Percentiles rank a stretch among this genome's conserved stretches.
phyloP scores from a whole-genome alignment of 2,329 filamentous ascomycete species.

The Lanzia echinophila region DNA sequence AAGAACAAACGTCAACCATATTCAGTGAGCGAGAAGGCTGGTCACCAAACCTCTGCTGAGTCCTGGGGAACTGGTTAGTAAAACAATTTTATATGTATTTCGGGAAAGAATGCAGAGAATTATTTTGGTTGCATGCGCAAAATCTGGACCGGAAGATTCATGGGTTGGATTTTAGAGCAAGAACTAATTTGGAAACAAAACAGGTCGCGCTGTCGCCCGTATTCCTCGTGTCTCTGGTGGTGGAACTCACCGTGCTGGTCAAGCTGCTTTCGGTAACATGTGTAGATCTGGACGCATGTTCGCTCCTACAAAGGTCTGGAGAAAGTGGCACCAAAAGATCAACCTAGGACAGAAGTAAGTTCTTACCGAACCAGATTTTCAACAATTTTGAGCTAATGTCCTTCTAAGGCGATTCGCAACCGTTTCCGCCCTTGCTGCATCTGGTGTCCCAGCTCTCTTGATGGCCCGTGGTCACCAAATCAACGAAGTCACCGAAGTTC shows the following conservation, averaged over 20 bases:
- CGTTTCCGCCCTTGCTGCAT: slow-evolving; percentile 93
- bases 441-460: slow-evolving; percentile 88
- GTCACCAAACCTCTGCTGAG: slow-evolving; percentile 99
- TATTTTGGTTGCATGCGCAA: not conserved
- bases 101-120: not conserved
- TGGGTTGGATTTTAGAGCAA: slow-evolving; percentile 5
- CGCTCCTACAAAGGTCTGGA: slow-evolving; percentile 99
- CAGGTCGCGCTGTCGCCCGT: slow-evolving; percentile 98
- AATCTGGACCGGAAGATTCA: not conserved
- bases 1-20: slow-evolving; percentile 99
- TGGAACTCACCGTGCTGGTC: slow-evolving; percentile 99
- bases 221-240: slow-evolving; percentile 99
- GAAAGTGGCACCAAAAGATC: slow-evolving; percentile 99
- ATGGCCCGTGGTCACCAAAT: slow-evolving; percentile 96
- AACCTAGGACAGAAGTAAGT: slow-evolving; percentile 91
- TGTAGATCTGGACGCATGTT: slow-evolving; percentile 99
- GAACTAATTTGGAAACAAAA: slow-evolving; percentile 20
- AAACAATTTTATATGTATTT: slow-evolving; percentile 17
- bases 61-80: slow-evolving; percentile 98
- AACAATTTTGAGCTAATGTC: slow-evolving; percentile 19
- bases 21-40: slow-evolving; percentile 99
- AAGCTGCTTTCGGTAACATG: slow-evolving; percentile 99
- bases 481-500: slow-evolving; percentile 87
- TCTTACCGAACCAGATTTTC: slow-evolving; percentile 14
- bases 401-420: slow-evolving; percentile 80